phyloP scores from a whole-genome alignment of 176 grass and related monocot species.

The Dactylis glomerata region DNA sequence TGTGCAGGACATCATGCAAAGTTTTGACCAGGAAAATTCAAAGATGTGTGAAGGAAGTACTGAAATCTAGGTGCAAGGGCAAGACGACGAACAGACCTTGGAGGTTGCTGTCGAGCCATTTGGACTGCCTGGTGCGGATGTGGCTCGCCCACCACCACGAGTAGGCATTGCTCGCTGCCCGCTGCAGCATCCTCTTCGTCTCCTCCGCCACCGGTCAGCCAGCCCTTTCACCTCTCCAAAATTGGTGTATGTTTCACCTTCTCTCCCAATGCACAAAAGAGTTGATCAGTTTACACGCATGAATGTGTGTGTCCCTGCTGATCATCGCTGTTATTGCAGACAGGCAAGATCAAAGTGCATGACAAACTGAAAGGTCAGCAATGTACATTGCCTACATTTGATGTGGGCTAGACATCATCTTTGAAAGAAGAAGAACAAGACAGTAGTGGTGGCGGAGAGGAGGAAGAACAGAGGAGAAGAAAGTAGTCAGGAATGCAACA shows the following conservation, averaged over 20 bases:
- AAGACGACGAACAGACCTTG: slow-evolving; percentile 40
- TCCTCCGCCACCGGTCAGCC: not conserved
- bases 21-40: not conserved
- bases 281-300: not conserved
- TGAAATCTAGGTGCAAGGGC: not conserved
- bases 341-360: not conserved
- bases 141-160: slow-evolving; percentile 97
- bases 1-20: not conserved
- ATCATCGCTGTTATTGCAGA: not conserved
- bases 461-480: not conserved
- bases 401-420: not conserved
- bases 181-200: slow-evolving; percentile 52
- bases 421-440: not conserved
- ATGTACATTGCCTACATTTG: not conserved
- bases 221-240: not conserved
- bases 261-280: not conserved
- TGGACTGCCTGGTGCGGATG: slow-evolving; percentile 85
- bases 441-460: not conserved
- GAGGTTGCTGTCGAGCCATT: slow-evolving; percentile 89
- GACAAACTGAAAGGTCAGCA: not conserved
- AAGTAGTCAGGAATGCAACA: not conserved
- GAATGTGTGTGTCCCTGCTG: not conserved
- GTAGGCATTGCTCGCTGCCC: slow-evolving; percentile 81
- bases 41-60: not conserved
- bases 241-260: not conserved